These are phyloP conservation scores for Thelephora terrestris DNA, from an alignment of 1,284 basidiomycete species.

Conservation along the genomic window DNA sequence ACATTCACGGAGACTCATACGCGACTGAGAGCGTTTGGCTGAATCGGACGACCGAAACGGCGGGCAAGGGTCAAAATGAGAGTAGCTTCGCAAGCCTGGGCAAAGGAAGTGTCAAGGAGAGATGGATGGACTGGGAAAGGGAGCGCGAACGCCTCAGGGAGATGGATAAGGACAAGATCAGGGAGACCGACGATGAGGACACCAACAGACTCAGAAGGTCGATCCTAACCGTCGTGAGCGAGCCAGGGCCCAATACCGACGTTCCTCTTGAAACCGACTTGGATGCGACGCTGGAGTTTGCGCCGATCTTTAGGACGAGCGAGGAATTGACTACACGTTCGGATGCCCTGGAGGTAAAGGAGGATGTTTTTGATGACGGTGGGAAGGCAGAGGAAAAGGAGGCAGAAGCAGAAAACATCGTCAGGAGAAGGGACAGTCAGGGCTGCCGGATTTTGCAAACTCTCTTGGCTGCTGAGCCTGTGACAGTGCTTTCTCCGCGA, in stretches of 20 bases:
- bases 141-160: constrained; percentile 45
- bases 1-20: constrained; percentile 10
- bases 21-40: neutral
- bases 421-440: constrained; percentile 1
- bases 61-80: neutral
- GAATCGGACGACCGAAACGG: neutral
- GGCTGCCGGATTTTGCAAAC: too few species aligned
- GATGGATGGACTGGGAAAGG: constrained; percentile 40
- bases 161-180: constrained; percentile 33
- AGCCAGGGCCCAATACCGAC: too few species aligned
- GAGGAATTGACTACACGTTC: constrained; percentile 8
- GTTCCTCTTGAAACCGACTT: too few species aligned
- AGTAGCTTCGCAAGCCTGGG: neutral
- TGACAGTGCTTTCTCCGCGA: too few species aligned
- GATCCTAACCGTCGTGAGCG: constrained; percentile 2
- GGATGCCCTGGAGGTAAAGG: constrained; percentile 9
- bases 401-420: neutral
- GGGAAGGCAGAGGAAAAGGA: constrained; percentile 6
- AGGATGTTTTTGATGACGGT: neutral
- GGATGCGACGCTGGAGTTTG: neutral
- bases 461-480: too few species aligned
- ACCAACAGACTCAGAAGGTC: constrained; percentile 3
- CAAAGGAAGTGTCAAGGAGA: constrained; percentile 7
- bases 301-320: constrained; percentile 5
- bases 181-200: constrained; percentile 6